Base-by-base conservation (phyloP, 768 basidiomycete genomes). In the Tricholoma terreum region DNA sequence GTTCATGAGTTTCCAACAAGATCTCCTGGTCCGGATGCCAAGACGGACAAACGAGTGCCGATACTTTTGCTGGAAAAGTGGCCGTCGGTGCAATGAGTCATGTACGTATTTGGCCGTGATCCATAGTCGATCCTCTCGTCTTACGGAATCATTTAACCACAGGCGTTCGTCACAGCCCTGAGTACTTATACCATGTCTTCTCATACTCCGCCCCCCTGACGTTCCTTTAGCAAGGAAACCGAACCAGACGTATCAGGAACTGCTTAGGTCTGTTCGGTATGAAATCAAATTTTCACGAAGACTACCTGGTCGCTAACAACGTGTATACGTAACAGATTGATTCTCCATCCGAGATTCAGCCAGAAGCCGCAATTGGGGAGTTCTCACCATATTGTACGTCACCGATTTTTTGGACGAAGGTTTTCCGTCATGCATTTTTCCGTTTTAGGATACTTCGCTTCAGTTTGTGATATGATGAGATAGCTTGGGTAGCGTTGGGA, bases 51-150 rank as follows among this genome's bases (percentile, higher is more conserved):
- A 89, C 82, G 0, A 90, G 88, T 65, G 85, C 86, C 0, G 89
- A 90, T 65, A 87, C 87, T 1, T 81, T 82, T 51, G 74, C 80
- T 24, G 77, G 76, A 21, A 86, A 86, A 19, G 74, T 81, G 4
- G 85, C 89, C 0, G 84, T 87, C 6, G 90, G 90, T 2, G 90
- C 89, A 3, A 91, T 91, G 86, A 89, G 87, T 69, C 79, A 87
- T 71, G 89, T 89, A 65, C 50, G 87, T 73, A 6, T n/a, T 43
- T 56, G 19, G 35, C 15, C 19, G 30, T 55, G 52, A n/a, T 15
- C 34, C 14, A 15, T 31, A 11, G 46, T 54, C 19, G 4, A 27
- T 40, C 51, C 27, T 49, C 35, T 52, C 46, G 2, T 1, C 17
- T 54, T 19, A 60, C 31, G 52, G 7, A 34, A 30, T 35, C n/a